Evolutionary conservation across 768 basidiomycete genomes (phyloP).

Genomic region (Boletus tylopilopsis): DNA sequence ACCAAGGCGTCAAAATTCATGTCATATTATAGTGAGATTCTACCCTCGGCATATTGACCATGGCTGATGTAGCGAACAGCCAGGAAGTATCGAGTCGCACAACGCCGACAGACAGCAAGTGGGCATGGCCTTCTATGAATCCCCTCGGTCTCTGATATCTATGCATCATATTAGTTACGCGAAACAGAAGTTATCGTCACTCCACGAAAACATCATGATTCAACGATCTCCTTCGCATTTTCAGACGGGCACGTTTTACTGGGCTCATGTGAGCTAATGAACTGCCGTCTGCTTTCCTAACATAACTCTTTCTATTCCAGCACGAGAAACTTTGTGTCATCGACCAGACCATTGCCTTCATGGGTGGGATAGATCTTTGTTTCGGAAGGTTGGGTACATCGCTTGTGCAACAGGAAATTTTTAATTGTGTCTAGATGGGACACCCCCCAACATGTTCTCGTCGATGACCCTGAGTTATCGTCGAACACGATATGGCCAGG

Average conservation of each 20-base stretch:
- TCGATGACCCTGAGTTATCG: slow-evolving; percentile 74
- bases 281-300: not conserved
- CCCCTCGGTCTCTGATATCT: slow-evolving; percentile 4
- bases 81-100: slow-evolving; percentile 95
- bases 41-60: not conserved
- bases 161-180: slow-evolving; percentile 56
- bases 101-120: slow-evolving; percentile 93
- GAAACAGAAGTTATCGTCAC: slow-evolving; percentile 70
- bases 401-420: not conserved
- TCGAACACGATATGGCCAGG: slow-evolving; percentile 84
- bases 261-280: slow-evolving; percentile 80
- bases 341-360: slow-evolving; percentile 95
- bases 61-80: slow-evolving; percentile 37
- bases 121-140: slow-evolving; percentile 23
- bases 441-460: slow-evolving; percentile 86
- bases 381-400: slow-evolving; percentile 63
- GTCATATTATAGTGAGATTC: slow-evolving; percentile 84
- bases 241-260: slow-evolving; percentile 95
- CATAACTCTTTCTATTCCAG: slow-evolving; percentile 34
- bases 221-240: slow-evolving; percentile 98
- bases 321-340: slow-evolving; percentile 98
- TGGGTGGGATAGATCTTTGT: slow-evolving; percentile 95
- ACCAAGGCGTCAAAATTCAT: slow-evolving; percentile 93
- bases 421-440: slow-evolving; percentile 67
- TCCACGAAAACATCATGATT: slow-evolving; percentile 93